Conservation (phyloP, 2,329 filamentous ascomycete species). For the Rhynchosporium graminicola region DNA sequence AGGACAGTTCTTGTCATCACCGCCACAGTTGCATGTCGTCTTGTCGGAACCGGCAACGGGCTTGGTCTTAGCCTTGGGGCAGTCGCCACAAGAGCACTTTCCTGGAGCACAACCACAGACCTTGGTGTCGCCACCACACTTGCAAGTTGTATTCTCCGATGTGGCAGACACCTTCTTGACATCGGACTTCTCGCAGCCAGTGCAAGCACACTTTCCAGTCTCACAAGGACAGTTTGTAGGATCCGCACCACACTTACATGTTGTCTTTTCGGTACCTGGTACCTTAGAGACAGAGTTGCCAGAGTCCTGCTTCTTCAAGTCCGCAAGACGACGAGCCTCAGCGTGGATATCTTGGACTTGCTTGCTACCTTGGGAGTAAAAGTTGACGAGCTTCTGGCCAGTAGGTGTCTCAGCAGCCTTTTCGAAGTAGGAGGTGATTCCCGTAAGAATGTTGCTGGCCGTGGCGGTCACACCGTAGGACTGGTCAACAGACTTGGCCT, state of each 20-base stretch:
- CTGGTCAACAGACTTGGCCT: conserved; percentile 79
- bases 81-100: conserved; percentile 44
- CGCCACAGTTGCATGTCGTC: conserved; percentile 44
- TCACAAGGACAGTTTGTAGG: conserved; percentile 48
- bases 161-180: conserved; percentile 41
- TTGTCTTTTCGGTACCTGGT: conserved; percentile 44
- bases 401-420: conserved; percentile 86
- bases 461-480: conserved; percentile 79
- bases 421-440: conserved; percentile 88
- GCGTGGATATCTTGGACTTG: conserved; percentile 93
- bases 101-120: conserved; percentile 44
- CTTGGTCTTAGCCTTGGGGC: conserved; percentile 44
- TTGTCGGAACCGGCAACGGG: conserved; percentile 42
- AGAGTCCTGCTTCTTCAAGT: conserved; percentile 72
- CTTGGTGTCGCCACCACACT: conserved; percentile 43
- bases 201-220: conserved; percentile 49
- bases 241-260: conserved; percentile 49
- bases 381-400: conserved; percentile 81
- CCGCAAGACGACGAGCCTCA: conserved; percentile 84
- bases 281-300: conserved; percentile 44
- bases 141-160: conserved; percentile 45
- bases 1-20: conserved; percentile 40
- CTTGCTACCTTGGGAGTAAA: conserved; percentile 82
- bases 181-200: conserved; percentile 49
- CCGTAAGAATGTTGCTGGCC: conserved; percentile 64